Base-by-base conservation (phyloP, 2,329 filamentous ascomycete species). In the Fusarium algeriense region DNA sequence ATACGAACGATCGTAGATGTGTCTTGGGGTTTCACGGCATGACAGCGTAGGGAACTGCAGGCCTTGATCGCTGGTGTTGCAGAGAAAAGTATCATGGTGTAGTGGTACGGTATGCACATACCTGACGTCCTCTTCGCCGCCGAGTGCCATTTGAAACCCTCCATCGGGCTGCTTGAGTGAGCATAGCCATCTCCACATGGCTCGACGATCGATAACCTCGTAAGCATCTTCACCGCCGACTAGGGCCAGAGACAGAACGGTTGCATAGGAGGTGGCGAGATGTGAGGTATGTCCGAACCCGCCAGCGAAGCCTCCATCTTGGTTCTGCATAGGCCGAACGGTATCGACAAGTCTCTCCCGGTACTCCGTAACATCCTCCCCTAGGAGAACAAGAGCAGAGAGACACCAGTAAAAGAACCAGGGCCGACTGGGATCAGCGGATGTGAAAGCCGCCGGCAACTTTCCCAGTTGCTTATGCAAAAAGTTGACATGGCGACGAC, bases 361-460 rank as follows among this genome's bases (percentile, higher is more conserved):
- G 80, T 93, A 95, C 41, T 89, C 81, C 35, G 81, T 81, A 50
- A 88, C 85, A 78, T 97, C 93, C 78, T 94, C 89, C 50, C 93
- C 94, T 53, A 99, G 83, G 37, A 95, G 85, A 30, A 87, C 85
- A 71, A 99, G 85, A 5, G 89, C 94, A 37, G 91, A 89, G 58
- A 98, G 85, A 57, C 89, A 92, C 96, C 96, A 99, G 83, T 98
- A 98, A 71, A 97, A 87, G 77, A 97, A 88, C 96, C 96, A 99
- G 13, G 96, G 95, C 60, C 95, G 87, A 78, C 93, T 95, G 35
- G 96, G 92, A 84, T 99, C 96, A 73, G 94, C 89, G 52, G 86
- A 87, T 56, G 91, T 90, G 81, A 92, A 97, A 6, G 84, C 84
- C 11, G 87, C 83, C 0, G 95, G 93, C 67, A 97, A 89, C 52